phyloP scores from a whole-genome alignment of 2,329 filamentous ascomycete species.

The Teratosphaeria zuluensis region DNA sequence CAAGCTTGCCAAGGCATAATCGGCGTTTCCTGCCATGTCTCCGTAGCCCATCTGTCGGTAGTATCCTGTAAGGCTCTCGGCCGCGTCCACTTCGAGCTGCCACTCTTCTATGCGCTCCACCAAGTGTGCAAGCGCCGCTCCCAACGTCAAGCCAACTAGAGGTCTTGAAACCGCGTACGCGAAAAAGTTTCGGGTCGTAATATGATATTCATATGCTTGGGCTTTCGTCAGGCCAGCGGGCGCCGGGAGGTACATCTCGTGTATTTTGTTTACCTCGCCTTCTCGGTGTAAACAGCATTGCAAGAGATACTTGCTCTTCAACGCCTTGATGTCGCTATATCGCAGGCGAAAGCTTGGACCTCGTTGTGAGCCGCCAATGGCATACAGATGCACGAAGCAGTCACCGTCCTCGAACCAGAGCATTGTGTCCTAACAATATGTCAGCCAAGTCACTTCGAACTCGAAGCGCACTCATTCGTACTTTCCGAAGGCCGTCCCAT shows the following conservation, averaged over 20 bases:
- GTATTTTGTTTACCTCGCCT: constrained; percentile 8
- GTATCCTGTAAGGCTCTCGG: constrained; percentile 46
- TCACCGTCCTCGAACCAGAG: constrained; percentile 60
- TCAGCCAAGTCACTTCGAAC: constrained; percentile 6
- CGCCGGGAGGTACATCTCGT: constrained; percentile 61
- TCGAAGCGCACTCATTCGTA: not conserved
- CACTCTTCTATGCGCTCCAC: constrained; percentile 49
- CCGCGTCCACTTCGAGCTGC: constrained; percentile 25
- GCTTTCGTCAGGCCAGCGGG: constrained; percentile 45
- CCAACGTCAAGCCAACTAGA: constrained; percentile 58
- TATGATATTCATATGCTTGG: constrained; percentile 52
- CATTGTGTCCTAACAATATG: constrained; percentile 52
- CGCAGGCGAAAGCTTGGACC: constrained; percentile 61
- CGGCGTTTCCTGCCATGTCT: constrained; percentile 54
- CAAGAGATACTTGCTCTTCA: constrained; percentile 52
- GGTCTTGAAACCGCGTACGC: constrained; percentile 59
- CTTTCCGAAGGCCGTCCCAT: constrained; percentile 12
- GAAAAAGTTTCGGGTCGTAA: constrained; percentile 65
- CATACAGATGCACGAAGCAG: constrained; percentile 61
- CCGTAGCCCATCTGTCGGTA: constrained; percentile 61
- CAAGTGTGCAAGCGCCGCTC: constrained; percentile 54
- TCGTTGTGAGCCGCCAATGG: constrained; percentile 52
- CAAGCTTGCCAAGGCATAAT: constrained; percentile 59
- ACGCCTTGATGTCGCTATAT: constrained; percentile 46
- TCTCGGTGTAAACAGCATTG: constrained; percentile 31